A percentile compares a stretch with the other conserved stretches of the same genome.
These are phyloP conservation scores for Blastobotrys capitulatus DNA, from an alignment of 1,139 yeast genomes.

Conservation along the genomic window DNA sequence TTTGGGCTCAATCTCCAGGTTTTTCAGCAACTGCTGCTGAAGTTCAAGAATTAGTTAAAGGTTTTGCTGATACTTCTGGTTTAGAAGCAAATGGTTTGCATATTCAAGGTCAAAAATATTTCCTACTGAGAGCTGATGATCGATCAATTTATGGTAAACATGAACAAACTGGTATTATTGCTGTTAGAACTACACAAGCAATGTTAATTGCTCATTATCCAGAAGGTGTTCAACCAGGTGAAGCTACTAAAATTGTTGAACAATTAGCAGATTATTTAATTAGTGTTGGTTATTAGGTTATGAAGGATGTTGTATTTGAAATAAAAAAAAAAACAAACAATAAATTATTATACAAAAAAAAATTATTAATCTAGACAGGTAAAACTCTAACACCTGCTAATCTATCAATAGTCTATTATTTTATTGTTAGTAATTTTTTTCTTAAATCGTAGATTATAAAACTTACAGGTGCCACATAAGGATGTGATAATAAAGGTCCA, in stretches of 20 bases:
- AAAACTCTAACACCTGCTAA: conserved; percentile 59
- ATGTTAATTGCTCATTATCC: conserved; percentile 84
- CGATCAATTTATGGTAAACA: conserved; percentile 93
- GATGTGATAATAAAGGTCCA: conserved; percentile 81
- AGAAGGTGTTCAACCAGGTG: conserved; percentile 82
- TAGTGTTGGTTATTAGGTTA: conserved; percentile 65
- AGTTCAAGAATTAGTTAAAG: conserved; percentile 66
- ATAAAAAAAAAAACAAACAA: conserved; percentile 1
- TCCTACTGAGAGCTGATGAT: conserved; percentile 83
- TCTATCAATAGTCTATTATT: conserved; percentile 42
- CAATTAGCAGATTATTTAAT: conserved; percentile 93
- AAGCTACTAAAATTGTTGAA: conserved; percentile 90
- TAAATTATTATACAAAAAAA: background rate
- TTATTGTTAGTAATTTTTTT: conserved; percentile 2
- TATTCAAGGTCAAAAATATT: conserved; percentile 79
- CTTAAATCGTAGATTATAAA: background rate
- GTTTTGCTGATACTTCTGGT: conserved; percentile 71
- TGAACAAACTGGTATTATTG: conserved; percentile 77
- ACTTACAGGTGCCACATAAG: conserved; percentile 69
- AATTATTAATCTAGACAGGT: conserved; percentile 42
- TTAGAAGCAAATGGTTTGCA: conserved; percentile 85
- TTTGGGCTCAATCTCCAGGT: conserved; percentile 84
- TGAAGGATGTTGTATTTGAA: background rate
- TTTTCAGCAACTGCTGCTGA: conserved; percentile 61
- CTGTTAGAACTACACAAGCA: conserved; percentile 92